Conservation (phyloP, 2,329 filamentous ascomycete species). For the Aspergillus pseudotamarii region DNA sequence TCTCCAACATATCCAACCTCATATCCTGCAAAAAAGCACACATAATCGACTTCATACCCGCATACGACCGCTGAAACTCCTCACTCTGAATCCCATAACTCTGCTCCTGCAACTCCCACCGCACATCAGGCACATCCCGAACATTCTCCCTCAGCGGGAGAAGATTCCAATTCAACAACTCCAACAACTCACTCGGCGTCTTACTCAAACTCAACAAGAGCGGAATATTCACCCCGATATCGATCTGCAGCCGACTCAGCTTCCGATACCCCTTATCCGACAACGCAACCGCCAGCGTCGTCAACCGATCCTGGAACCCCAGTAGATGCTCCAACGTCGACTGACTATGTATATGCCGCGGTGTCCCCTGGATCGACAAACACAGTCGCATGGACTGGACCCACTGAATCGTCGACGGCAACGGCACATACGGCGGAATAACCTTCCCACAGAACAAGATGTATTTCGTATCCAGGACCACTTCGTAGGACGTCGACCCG, state of each 20-base stretch:
- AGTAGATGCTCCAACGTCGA: constrained; percentile 9
- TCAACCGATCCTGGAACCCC: constrained; percentile 10
- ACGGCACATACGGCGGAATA: constrained; percentile 10
- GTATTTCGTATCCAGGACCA: constrained; percentile 14
- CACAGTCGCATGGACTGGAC: constrained; percentile 10
- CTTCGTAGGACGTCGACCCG: constrained; percentile 12
- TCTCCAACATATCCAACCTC: constrained; percentile 11
- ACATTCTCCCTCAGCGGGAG: constrained; percentile 6
- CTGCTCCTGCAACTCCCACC: constrained; percentile 13
- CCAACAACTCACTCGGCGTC: constrained; percentile 12
- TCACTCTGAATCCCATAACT: constrained; percentile 16
- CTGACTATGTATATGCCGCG: constrained; percentile 6
- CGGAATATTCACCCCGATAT: constrained; percentile 12
- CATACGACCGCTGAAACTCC: constrained; percentile 12
- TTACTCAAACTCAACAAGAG: constrained; percentile 17
- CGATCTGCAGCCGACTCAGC: constrained; percentile 1
- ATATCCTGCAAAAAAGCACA: constrained; percentile 12
- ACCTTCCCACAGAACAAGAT: constrained; percentile 16
- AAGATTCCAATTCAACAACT: constrained; percentile 13
- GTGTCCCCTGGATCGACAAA: constrained; percentile 13
- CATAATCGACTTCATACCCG: constrained; percentile 7
- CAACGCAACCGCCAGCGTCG: background rate
- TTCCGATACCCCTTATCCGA: background rate
- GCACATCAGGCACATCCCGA: background rate
- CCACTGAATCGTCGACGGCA: constrained; percentile 11